Evolutionary conservation across 352 stramenopile species (phyloP), one percentile per base, ranked within the genome.

Genomic region (Pythium periplocum): DNA sequence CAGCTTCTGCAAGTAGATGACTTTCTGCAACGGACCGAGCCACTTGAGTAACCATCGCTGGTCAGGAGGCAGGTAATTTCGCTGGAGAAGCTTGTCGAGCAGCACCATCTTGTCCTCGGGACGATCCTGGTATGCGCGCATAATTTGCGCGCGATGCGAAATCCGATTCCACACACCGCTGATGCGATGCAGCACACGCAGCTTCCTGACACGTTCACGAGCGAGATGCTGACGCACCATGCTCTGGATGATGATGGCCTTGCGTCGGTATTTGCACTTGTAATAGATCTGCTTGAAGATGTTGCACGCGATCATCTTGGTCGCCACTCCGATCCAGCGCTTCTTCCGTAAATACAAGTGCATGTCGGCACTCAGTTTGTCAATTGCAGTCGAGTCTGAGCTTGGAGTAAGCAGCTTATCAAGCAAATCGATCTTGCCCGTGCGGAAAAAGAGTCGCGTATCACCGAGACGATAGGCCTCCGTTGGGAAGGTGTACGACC

Each of bases 11-110:
- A 94, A 47, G 63, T 92, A 94, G 58, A 94, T 87, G 3, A 90
- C 75, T 11, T 78, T 78, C 55, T 91, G 75, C 26, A 94, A 52
- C 39, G 83, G 83, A 3, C 81, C 83, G 6, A 94, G 67, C 83
- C 83, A 94, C 61, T 86, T 90, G n/a, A 94, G 69, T 33, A 94
- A 48, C 83, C 83, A 94, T 0, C 78, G 81, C 50, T 92, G 83
- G 12, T 67, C 59, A 1, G 62, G 53, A 2, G 80, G 75, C 10
- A 94, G 49, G 42, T 83, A 87, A 44, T 71, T 83, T 46, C 80
- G 80, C 34, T 66, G 65, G 31, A 94, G 66, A 47, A 94, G 56
- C 53, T 87, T 86, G 65, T 91, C 69, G 7, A 94, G 66, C 11
- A 94, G 50, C 44, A 86, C 66, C 71, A 92, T 86, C 65, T 94